phyloP scores from a whole-genome alignment of 345 rosid genomes.

The Salix purpurea region DNA sequence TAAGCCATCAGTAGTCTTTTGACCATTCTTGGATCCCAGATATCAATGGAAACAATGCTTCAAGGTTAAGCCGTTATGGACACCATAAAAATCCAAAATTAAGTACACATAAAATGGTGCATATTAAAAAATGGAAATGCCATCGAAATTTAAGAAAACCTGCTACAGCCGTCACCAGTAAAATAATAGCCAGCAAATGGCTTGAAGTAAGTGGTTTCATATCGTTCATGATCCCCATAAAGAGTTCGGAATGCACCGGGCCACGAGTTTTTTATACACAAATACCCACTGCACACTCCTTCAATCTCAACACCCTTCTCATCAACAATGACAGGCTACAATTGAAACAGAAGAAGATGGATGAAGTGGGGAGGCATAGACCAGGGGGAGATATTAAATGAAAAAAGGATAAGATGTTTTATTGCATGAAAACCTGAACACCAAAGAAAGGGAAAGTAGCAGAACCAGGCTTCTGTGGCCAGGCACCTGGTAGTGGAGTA shows the following conservation, averaged over 20 bases:
- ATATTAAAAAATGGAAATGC: not conserved
- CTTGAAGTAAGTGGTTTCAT: slow-evolving; percentile 92
- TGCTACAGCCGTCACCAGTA: slow-evolving; percentile 93
- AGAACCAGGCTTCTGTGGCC: slow-evolving; percentile 99
- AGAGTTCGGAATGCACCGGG: slow-evolving; percentile 98
- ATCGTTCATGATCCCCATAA: slow-evolving; percentile 97
- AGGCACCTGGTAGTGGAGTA: slow-evolving; percentile 95
- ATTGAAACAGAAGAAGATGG: slow-evolving; percentile 9
- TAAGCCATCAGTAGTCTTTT: slow-evolving; percentile 11
- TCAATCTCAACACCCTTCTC: slow-evolving; percentile 94
- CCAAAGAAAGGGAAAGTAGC: slow-evolving; percentile 99
- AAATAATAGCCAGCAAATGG: slow-evolving; percentile 94
- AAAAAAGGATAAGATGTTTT: not conserved
- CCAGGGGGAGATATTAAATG: not conserved
- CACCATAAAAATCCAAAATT: not conserved
- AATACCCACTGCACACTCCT: slow-evolving; percentile 91
- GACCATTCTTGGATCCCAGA: not conserved
- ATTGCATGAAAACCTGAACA: slow-evolving; percentile 60
- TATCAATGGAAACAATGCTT: not conserved
- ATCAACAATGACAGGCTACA: slow-evolving; percentile 89
- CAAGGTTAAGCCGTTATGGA: not conserved
- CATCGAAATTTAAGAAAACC: slow-evolving; percentile 32
- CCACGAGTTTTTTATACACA: slow-evolving; percentile 88
- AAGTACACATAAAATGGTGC: no score
- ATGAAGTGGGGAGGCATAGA: not conserved